Evolutionary conservation across 2,329 filamentous ascomycete species (phyloP), one percentile per base, ranked within the genome.

Genomic region (Bertia moriformis): DNA sequence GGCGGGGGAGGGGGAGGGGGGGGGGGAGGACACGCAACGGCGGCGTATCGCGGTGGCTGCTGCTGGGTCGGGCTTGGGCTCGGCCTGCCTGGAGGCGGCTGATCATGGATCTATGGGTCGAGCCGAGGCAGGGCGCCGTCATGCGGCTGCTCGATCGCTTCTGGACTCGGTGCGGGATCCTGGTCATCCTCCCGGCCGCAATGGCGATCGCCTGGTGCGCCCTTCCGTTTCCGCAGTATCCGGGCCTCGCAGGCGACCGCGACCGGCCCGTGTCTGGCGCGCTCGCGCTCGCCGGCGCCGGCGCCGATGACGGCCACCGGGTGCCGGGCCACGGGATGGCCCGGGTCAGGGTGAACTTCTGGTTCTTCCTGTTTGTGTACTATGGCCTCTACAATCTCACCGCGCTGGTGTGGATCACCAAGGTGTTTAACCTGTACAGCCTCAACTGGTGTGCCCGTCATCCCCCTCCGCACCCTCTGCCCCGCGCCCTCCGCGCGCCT

Each of bases 301-400:
- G 22, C 38, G 49, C 35, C 42, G 42, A 43, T 32, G 40, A 46
- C 18, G 55, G 54, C 29, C 59, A 60, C 45, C 69, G 66, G 40
- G 57, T 61, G 1, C 74, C 75, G 0, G 76, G 75, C 18, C 74
- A 81, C 60, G 77, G 77, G 42, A 63, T 68, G 46, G 72, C 75
- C 4, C 62, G 69, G 32, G 76, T 81, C 3, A 67, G 71, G 44
- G 69, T 81, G 46, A 78, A 78, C 58, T 81, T 81, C 50, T 82
- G 77, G 76, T 80, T 79, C 62, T 82, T 82, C 50, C 61, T 82
- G 27, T 69, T 79, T 38, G 69, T 79, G 41, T 82, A 80, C 58
- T 82, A 82, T 53, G 73, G 74, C 41, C 70, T 79, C 46, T 82
- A 82, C 56, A 80, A 77, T 51, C 50, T 80, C 18, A 78, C 73